Percentiles rank a stretch among this genome's conserved stretches.
phyloP scores from a whole-genome alignment of 2,329 filamentous ascomycete genomes.

The Exophiala spinifera region DNA sequence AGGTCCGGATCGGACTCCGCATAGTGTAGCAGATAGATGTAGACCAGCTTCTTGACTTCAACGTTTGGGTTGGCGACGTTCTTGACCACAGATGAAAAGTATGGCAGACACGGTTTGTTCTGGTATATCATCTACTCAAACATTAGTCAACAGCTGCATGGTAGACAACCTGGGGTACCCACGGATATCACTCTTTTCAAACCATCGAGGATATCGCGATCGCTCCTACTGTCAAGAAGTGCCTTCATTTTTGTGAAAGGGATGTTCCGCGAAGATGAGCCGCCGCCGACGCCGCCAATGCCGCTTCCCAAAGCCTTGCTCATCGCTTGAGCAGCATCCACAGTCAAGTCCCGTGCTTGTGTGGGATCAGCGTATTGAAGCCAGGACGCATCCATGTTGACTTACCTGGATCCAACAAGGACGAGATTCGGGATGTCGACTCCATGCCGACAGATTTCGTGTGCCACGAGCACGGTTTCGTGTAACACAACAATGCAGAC shows the following conservation, averaged over 20 bases:
- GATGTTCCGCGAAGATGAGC: conserved; percentile 62
- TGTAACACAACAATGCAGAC: background rate
- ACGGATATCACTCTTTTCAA: conserved; percentile 84
- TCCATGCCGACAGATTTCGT: conserved; percentile 63
- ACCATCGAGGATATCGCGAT: conserved; percentile 89
- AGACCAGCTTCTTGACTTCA: conserved; percentile 96
- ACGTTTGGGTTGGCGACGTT: conserved; percentile 92
- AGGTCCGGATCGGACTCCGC: conserved; percentile 95
- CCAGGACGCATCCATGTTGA: conserved; percentile 24
- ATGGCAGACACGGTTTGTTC: conserved; percentile 79
- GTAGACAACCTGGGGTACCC: conserved; percentile 31
- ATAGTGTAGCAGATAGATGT: conserved; percentile 96
- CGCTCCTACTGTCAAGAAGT: conserved; percentile 87
- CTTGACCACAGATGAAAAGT: conserved; percentile 98
- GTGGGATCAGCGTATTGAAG: conserved; percentile 27
- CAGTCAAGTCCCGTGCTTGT: conserved; percentile 88
- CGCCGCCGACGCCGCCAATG: too few relatives aligned
- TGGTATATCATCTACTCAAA: conserved; percentile 82
- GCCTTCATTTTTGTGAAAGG: conserved; percentile 88
- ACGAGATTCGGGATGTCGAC: conserved; percentile 90
- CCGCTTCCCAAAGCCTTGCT: conserved; percentile 54
- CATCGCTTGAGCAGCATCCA: conserved; percentile 92
- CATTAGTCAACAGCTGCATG: conserved; percentile 8
- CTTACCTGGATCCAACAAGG: conserved; percentile 85
- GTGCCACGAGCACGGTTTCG: background rate